Evolutionary conservation across 441 rosid genomes (phyloP), one percentile per base, ranked within the genome.

Genomic region (Syzygium malaccense): DNA sequence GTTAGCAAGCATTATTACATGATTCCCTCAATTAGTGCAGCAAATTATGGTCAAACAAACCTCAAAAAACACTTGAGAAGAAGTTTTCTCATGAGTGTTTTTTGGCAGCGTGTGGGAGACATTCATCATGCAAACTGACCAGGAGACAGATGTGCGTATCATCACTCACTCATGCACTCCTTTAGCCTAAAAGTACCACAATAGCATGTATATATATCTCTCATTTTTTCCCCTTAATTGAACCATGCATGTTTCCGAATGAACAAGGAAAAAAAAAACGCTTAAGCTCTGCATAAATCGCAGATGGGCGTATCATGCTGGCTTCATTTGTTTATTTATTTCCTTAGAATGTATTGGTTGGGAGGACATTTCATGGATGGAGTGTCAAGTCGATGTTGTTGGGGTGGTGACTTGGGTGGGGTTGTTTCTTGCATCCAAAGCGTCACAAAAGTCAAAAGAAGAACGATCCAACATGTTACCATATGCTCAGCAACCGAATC

Each of bases 191-290:
- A 45, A 45, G 9, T 20, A 75, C 41, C 23, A 30, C 75, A 64
- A 2, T 5, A 64, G 41, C 75, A 90, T 86, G 85, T 68, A 68
- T 88, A 88, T 87, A 87, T 7, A 64, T 17, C 23, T 17, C 75
- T 8, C 71, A 2, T 1, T 37, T 13, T 75, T 20, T 14, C 51
- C 83, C 83, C n/a, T 41, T 41, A 89, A 89, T 88, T 86, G 87
- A 37, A 87, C 64, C 25, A 78, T 90, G n/a, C 54, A 66, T 54
- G 94, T 90, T 37, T 85, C 85, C 85, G 57, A 15, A 37, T 33
- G 64, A 88, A 91, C 64, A 87, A 86, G 85, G 87, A 13, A 11
- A 11, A 41, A 48, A 32, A 78, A 71, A 25, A 86, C 57, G 12
- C n/a, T 75, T 28, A 11, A 6, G 8, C 25, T 75, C 17, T 23